phyloP scores from a whole-genome alignment of 2,329 filamentous ascomycete genomes.

The Mollisiaceae sp. region DNA sequence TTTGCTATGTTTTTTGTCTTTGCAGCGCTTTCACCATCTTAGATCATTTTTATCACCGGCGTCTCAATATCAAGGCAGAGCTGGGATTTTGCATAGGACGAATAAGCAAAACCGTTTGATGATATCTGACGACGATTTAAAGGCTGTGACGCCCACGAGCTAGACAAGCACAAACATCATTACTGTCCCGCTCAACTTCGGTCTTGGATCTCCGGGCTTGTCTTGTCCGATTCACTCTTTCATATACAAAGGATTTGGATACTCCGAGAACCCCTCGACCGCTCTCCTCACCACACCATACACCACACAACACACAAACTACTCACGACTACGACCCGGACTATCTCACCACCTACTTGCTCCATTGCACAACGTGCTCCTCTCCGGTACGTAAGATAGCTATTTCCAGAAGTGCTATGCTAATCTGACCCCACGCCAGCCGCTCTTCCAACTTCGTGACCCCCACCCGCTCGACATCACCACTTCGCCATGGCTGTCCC shows the following conservation, averaged over 20 bases:
- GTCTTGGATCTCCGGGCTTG: background rate
- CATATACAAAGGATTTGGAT: conserved; percentile 4
- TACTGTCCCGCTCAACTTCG: background rate
- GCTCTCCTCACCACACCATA: background rate
- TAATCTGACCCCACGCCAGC: conserved; percentile 10
- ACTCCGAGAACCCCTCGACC: background rate
- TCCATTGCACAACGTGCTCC: background rate
- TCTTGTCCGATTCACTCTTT: background rate
- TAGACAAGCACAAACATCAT: background rate
- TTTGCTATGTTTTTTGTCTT: conserved; percentile 13
- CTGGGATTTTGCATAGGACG: conserved; percentile 8
- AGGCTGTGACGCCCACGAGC: background rate
- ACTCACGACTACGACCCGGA: background rate
- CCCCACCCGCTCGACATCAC: background rate
- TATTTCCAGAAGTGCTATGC: background rate
- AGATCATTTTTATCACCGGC: background rate
- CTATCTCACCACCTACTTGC: background rate
- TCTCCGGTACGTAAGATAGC: background rate
- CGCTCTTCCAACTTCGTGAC: background rate
- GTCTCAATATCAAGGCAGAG: conserved; percentile 3
- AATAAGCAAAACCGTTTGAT: conserved; percentile 9
- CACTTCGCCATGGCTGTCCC: conserved; percentile 54
- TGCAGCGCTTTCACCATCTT: background rate
- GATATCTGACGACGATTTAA: conserved; percentile 13
- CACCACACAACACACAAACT: background rate